Evolutionary conservation across 805 yeast genomes (phyloP).

Genomic region (Saccharomyces mikatae): DNA sequence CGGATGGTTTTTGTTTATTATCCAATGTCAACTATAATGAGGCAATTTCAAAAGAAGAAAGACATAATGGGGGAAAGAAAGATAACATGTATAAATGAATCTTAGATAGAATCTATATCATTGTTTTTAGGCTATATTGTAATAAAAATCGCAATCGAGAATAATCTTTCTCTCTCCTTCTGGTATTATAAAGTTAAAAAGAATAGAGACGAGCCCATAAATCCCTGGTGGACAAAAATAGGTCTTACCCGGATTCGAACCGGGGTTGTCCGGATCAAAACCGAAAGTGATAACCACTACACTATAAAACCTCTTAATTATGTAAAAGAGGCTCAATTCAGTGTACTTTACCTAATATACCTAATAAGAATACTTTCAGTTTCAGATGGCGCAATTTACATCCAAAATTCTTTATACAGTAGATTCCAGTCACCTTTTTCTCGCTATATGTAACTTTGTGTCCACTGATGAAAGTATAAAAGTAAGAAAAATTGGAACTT

Average conservation of each 20-base stretch:
- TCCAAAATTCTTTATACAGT: too few species aligned
- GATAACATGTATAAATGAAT: not conserved
- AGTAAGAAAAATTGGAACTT: too few species aligned
- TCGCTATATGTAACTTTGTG: too few species aligned
- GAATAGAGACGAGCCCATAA: too few species aligned
- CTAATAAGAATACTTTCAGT: too few species aligned
- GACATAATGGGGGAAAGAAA: not conserved
- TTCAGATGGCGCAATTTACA: too few species aligned
- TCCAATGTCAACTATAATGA: not conserved
- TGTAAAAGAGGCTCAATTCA: too few species aligned
- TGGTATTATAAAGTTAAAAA: too few species aligned
- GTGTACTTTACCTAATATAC: too few species aligned
- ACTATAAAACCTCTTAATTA: conserved; percentile 36
- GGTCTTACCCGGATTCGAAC: conserved; percentile 84
- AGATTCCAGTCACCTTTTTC: too few species aligned
- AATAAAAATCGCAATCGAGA: not conserved
- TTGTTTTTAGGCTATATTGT: not conserved
- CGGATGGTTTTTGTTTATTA: not conserved
- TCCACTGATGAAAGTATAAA: too few species aligned
- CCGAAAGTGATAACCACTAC: conserved; percentile 79
- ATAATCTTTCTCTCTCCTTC: not conserved
- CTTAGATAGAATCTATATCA: not conserved
- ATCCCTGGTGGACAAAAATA: conserved; percentile 17
- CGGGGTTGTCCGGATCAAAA: conserved; percentile 77
- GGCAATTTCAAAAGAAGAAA: not conserved